phyloP scores from a whole-genome alignment of 306 rosid species.

The Acacia confusa region DNA sequence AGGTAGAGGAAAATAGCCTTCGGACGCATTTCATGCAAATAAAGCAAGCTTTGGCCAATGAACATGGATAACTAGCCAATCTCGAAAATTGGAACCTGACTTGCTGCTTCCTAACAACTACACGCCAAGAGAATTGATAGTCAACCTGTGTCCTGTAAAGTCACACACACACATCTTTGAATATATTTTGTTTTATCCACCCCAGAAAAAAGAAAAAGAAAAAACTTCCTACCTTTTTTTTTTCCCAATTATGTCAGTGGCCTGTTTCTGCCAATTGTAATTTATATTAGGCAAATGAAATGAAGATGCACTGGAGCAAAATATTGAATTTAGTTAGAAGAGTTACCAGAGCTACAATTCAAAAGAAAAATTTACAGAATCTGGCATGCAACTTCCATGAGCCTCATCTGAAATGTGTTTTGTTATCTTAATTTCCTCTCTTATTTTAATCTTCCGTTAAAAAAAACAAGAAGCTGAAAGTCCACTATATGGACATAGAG shows the following conservation, averaged over 20 bases:
- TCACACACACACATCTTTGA: constrained; percentile 11
- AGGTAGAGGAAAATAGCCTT: constrained; percentile 80
- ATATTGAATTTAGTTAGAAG: constrained; percentile 38
- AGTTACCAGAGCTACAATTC: constrained; percentile 26
- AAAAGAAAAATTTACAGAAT: constrained; percentile 5
- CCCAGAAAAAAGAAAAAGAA: neutral
- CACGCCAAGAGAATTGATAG: constrained; percentile 24
- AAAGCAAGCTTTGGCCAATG: constrained; percentile 50
- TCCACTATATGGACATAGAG: neutral
- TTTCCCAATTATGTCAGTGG: constrained; percentile 27
- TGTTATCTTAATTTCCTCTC: neutral
- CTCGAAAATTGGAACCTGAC: constrained; percentile 45
- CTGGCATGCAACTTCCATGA: neutral
- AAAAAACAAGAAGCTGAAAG: neutral
- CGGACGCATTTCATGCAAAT: constrained; percentile 69
- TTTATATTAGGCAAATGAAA: constrained; percentile 42
- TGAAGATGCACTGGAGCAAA: constrained; percentile 44
- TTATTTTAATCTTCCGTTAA: neutral
- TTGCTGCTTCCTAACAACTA: constrained; percentile 38
- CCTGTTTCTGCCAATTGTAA: constrained; percentile 48
- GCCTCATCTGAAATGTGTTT: neutral
- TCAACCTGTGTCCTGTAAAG: constrained; percentile 50
- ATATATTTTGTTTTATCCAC: constrained; percentile 27
- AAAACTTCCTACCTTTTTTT: neutral
- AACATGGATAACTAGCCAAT: constrained; percentile 30